Conservation (phyloP, 352 stramenopile genomes). For the Pythium vanterpoolii region DNA sequence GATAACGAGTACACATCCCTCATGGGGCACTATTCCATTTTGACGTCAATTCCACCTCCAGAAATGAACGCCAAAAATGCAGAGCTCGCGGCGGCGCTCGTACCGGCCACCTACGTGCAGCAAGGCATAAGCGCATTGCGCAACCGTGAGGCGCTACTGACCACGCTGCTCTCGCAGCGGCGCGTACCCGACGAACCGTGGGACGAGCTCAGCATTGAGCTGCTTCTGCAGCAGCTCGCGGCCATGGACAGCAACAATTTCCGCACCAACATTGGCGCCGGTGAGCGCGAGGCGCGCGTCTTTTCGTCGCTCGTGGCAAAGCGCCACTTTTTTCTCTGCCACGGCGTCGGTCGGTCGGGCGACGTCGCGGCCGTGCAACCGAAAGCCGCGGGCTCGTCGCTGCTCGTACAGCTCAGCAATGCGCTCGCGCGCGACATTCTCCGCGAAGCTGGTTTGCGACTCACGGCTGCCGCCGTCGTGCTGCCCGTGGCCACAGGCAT, state of each 20-base stretch:
- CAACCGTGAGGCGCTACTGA: conserved; percentile 67
- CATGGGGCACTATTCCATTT: not conserved
- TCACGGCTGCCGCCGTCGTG: conserved; percentile 80
- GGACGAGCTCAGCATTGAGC: conserved; percentile 87
- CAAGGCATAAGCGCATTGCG: conserved; percentile 71
- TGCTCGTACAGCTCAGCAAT: conserved; percentile 94
- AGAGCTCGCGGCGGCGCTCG: conserved; percentile 49
- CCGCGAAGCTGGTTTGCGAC: conserved; percentile 71
- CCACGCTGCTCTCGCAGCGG: conserved; percentile 77
- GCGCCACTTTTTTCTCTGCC: conserved; percentile 92
- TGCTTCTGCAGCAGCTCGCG: conserved; percentile 83
- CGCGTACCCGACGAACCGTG: conserved; percentile 84
- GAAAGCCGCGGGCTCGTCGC: conserved; percentile 96
- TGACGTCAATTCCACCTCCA: not conserved
- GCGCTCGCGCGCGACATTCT: conserved; percentile 90
- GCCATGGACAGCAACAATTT: conserved; percentile 97
- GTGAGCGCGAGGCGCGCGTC: conserved; percentile 96
- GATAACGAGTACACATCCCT: not conserved
- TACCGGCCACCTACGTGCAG: conserved; percentile 67
- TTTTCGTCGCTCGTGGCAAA: conserved; percentile 69
- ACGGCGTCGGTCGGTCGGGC: conserved; percentile 96
- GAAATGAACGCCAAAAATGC: conserved; percentile 50
- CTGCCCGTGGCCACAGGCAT: conserved; percentile 98
- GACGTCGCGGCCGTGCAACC: conserved; percentile 98
- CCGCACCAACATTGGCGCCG: conserved; percentile 87